These are phyloP conservation scores for Thuidium tamariscinum DNA, from an alignment of 225 moss, liverwort and hornwort species.

Conservation along the genomic window DNA sequence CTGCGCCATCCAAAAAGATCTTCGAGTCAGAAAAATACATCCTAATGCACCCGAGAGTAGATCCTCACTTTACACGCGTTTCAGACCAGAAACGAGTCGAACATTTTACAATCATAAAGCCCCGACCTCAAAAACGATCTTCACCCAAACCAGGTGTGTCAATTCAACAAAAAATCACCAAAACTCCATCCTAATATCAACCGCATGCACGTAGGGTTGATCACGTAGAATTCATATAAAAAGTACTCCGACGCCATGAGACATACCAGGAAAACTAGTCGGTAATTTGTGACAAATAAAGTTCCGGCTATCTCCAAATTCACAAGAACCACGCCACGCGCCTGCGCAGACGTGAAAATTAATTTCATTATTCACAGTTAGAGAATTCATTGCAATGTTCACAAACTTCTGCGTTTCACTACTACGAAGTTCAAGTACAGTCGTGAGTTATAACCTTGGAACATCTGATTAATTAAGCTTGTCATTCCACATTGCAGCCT, in stretches of 20 bases:
- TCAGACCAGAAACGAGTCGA: background rate
- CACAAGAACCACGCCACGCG: constrained; percentile 71
- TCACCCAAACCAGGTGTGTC: background rate
- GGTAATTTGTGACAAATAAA: constrained; percentile 81
- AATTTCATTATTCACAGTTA: background rate
- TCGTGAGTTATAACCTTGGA: background rate
- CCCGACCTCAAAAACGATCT: background rate
- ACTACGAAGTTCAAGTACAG: background rate
- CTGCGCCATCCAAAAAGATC: constrained; percentile 29
- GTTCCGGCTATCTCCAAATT: constrained; percentile 80
- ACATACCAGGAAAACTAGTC: constrained; percentile 82
- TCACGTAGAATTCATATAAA: background rate
- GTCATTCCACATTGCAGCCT: background rate
- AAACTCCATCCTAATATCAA: background rate
- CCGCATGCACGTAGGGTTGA: background rate
- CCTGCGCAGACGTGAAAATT: constrained; percentile 30
- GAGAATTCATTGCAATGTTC: background rate
- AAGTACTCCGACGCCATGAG: background rate
- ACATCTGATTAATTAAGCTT: background rate
- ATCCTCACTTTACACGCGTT: background rate
- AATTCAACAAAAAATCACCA: background rate
- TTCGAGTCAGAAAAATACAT: background rate
- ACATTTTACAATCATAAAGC: background rate
- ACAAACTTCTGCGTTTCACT: background rate
- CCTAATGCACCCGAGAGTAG: background rate